Evolutionary conservation across 2,329 filamentous ascomycete genomes (phyloP), one percentile per base, ranked within the genome.

Genomic region (Alternaria infectoria): DNA sequence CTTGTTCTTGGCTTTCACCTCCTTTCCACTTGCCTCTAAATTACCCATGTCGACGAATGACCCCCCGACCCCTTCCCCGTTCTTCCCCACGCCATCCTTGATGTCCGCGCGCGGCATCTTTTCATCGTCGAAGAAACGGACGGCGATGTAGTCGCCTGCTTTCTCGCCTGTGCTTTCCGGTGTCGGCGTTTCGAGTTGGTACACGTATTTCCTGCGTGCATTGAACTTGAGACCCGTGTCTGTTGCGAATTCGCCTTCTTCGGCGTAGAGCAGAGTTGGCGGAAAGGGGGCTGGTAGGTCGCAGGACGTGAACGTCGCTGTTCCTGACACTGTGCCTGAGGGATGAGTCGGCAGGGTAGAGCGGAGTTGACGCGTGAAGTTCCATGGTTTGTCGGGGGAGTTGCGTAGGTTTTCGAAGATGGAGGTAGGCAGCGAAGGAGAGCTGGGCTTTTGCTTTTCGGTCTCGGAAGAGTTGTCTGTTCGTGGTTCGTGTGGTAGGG

Each of bases 11-110:
- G 73, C 74, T 23, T 63, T 68, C 36, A 71, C 69, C 10, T 64
- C 62, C 2, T 70, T 43, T 4, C 30, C 32, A 10, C 15, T 21
- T 1, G 6, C 13, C 12, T 40, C 11, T 30, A 81, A 67, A 6
- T 78, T 51, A 59, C 92, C 86, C n/a, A 94, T 81, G 68, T 91
- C 86, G 67, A 94, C 90, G 74, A 95, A 95, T 19, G 94, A 79
- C 61, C 92, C 93, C 70, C 93, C 91, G 0, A 90, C 87, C 5
- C 85, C 84, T 58, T 83, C 82, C 0, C 65, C 66, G 4, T 49
- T 36, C 0, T 11, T 19, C 8, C 63, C 71, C 62, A 61, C 64
- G 3, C 65, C 66, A 36, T 62, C 52, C 3, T 40, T 56, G 11
- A 44, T 46, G 2, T 25, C 52, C 1, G 57, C 49, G 4, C 32